Evolutionary conservation across 352 stramenopile genomes (phyloP).

Genomic region (Phytopythium delawarense): DNA sequence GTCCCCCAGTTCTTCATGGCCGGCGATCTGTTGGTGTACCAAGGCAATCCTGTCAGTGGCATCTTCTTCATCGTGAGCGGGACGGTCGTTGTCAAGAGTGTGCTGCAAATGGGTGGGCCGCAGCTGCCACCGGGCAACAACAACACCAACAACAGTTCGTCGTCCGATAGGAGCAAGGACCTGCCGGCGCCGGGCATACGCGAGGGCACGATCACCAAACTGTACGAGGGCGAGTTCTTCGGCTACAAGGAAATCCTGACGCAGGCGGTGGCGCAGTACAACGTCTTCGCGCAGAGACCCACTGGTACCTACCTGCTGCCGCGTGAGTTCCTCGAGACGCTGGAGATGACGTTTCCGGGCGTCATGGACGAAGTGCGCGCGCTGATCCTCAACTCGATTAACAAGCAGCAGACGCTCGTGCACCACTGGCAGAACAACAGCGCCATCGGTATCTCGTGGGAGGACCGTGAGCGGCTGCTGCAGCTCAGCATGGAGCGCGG

Average conservation of each 20-base stretch:
- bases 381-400: slow-evolving; percentile 76
- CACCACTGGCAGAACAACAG: slow-evolving; percentile 75
- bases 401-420: slow-evolving; percentile 67
- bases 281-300: slow-evolving; percentile 54
- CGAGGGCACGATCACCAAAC: slow-evolving; percentile 48
- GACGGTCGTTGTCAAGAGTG: slow-evolving; percentile 42
- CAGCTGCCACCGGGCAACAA: background rate
- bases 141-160: slow-evolving; percentile 7
- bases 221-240: slow-evolving; percentile 77
- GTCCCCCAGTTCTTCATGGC: slow-evolving; percentile 67
- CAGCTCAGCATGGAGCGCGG: slow-evolving; percentile 18
- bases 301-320: slow-evolving; percentile 65
- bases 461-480: slow-evolving; percentile 37
- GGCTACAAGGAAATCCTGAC: slow-evolving; percentile 75
- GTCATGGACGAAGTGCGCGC: slow-evolving; percentile 62
- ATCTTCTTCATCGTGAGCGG: slow-evolving; percentile 79
- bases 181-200: background rate
- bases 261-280: slow-evolving; percentile 51
- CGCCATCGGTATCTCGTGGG: slow-evolving; percentile 45
- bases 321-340: slow-evolving; percentile 50
- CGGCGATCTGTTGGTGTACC: slow-evolving; percentile 68
- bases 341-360: slow-evolving; percentile 44
- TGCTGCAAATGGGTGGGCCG: slow-evolving; percentile 9
- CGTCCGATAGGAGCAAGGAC: slow-evolving; percentile 9
- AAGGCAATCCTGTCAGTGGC: slow-evolving; percentile 59